Conservation (phyloP, 164 flowering plant species). For the Chimonanthus praecox region DNA sequence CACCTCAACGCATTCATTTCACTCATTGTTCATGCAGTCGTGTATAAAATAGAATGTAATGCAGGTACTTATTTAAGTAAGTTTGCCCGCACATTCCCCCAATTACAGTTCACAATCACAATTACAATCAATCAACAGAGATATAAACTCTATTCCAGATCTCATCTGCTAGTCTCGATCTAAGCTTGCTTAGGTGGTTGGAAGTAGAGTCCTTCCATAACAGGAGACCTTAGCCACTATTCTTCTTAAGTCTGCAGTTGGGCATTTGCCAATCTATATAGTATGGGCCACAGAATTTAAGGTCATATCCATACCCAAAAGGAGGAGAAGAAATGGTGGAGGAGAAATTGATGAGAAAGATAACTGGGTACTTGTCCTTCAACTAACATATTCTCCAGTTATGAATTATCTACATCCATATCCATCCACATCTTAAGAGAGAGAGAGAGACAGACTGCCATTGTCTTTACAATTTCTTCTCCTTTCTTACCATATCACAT, state of each 20-base stretch:
- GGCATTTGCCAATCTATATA: constrained; percentile 20
- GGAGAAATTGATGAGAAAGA: constrained; percentile 28
- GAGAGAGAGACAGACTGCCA: not conserved
- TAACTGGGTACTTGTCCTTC: constrained; percentile 31
- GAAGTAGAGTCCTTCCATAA: not conserved
- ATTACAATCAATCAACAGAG: too few relatives aligned
- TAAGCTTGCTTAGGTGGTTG: not conserved
- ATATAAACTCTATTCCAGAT: not conserved
- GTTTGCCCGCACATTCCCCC: too few relatives aligned
- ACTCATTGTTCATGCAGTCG: too few relatives aligned
- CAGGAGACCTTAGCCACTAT: not conserved
- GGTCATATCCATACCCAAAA: constrained; percentile 20
- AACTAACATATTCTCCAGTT: constrained; percentile 39
- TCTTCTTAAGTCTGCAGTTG: constrained; percentile 18
- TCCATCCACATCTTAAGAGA: not conserved
- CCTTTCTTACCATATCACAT: too few relatives aligned
- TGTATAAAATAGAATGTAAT: too few relatives aligned
- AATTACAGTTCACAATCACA: too few relatives aligned
- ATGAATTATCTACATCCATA: not conserved
- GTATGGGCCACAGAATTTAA: constrained; percentile 40
- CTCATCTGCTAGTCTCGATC: not conserved
- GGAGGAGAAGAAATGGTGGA: constrained; percentile 21
- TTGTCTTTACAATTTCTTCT: too few relatives aligned
- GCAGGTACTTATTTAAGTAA: too few relatives aligned
- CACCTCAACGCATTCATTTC: too few relatives aligned